These are phyloP conservation scores for Lepiota brunneoincarnata DNA, from an alignment of 768 basidiomycete species.

Conservation along the genomic window DNA sequence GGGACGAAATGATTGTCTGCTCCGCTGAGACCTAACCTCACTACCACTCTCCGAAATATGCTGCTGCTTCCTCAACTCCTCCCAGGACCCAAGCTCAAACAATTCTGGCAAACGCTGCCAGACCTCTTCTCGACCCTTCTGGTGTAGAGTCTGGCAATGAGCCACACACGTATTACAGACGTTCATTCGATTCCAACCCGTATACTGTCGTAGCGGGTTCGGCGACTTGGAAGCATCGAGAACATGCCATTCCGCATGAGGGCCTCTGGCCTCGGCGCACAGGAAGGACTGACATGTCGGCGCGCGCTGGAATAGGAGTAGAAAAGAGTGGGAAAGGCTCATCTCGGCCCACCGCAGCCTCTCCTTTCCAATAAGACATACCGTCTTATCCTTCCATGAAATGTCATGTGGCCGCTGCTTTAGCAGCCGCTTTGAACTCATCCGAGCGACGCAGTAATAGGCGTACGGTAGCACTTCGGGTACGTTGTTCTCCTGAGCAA, in stretches of 20 bases:
- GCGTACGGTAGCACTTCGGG: constrained; percentile 43
- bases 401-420: constrained; percentile 32
- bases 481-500: constrained; percentile 39
- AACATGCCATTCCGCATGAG: constrained; percentile 43
- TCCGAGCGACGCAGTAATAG: constrained; percentile 47
- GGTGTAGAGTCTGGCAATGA: constrained; percentile 28
- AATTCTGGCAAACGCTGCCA: constrained; percentile 37
- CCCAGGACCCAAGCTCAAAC: constrained; percentile 38
- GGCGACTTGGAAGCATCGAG: constrained; percentile 33
- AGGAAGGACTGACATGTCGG: constrained; percentile 26
- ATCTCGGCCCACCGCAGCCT: constrained; percentile 39
- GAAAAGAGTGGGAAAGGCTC: constrained; percentile 38
- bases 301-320: constrained; percentile 35
- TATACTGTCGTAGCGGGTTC: constrained; percentile 32
- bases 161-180: constrained; percentile 32
- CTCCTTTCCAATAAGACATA: constrained; percentile 39
- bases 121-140: constrained; percentile 32
- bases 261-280: constrained; percentile 33
- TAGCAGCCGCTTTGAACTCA: constrained; percentile 35
- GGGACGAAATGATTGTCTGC: constrained; percentile 6
- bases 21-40: not conserved
- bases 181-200: constrained; percentile 31
- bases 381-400: constrained; percentile 36
- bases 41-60: constrained; percentile 12
- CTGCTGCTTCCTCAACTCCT: constrained; percentile 27